These are phyloP conservation scores for Entoloma clypeatum DNA, from an alignment of 1,284 basidiomycete genomes.

Conservation along the genomic window DNA sequence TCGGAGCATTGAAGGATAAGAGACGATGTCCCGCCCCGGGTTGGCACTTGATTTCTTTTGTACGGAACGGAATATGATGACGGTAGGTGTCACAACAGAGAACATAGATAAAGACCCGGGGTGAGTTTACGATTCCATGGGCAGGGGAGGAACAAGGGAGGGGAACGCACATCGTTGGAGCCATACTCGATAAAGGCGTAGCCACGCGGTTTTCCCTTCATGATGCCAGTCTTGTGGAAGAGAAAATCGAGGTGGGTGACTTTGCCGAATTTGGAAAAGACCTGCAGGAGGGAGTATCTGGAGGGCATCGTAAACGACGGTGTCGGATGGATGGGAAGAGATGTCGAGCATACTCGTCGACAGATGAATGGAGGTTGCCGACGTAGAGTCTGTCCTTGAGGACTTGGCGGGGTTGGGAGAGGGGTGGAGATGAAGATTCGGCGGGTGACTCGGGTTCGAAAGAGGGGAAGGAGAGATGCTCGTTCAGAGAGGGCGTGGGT, in stretches of 20 bases:
- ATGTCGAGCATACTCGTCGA: constrained; percentile 74
- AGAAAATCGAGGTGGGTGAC: constrained; percentile 91
- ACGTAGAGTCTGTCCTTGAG: constrained; percentile 80
- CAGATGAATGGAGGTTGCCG: constrained; percentile 83
- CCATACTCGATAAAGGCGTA: constrained; percentile 93
- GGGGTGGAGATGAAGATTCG: constrained; percentile 13
- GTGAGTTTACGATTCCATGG: constrained; percentile 37
- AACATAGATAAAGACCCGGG: constrained; percentile 40
- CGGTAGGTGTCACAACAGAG: constrained; percentile 1
- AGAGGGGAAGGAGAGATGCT: constrained; percentile 15
- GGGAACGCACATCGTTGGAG: constrained; percentile 70
- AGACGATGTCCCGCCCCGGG: constrained; percentile 20
- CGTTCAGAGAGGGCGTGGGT: constrained; percentile 4
- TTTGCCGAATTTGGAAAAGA: constrained; percentile 90
- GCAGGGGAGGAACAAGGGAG: constrained; percentile 11
- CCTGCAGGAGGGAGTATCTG: constrained; percentile 83
- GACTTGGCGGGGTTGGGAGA: constrained; percentile 30
- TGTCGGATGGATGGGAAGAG: constrained; percentile 3
- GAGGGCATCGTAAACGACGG: neutral
- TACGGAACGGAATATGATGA: constrained; percentile 1
- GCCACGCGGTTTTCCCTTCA: constrained; percentile 90
- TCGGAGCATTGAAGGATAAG: constrained; percentile 9
- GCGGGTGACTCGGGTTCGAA: constrained; percentile 13
- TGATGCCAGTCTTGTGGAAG: constrained; percentile 88
- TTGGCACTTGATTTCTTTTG: constrained; percentile 14